phyloP scores from a whole-genome alignment of 1,284 basidiomycete genomes.

The Ustilago cynodontis region DNA sequence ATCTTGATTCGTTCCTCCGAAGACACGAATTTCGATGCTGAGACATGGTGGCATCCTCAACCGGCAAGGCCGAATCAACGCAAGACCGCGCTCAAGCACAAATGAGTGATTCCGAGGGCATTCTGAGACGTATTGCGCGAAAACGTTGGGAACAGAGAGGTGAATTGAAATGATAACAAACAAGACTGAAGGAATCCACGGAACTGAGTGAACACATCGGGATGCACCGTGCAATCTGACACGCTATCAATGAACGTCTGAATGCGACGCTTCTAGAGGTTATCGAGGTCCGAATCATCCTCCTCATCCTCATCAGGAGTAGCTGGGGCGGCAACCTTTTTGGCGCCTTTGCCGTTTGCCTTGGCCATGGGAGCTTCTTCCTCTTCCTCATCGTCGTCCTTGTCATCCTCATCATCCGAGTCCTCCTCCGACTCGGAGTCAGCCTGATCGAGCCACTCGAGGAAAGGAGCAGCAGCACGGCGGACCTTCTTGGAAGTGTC shows the following conservation, averaged over 20 bases:
- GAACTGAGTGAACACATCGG: neutral
- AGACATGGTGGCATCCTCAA: neutral
- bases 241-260: neutral
- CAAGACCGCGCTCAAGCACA: neutral
- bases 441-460: constrained; percentile 72
- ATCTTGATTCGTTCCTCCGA: neutral
- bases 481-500: constrained; percentile 94
- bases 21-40: neutral
- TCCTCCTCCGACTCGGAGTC: constrained; percentile 66
- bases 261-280: constrained; percentile 40
- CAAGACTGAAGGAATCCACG: neutral
- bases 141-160: neutral
- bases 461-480: constrained; percentile 93
- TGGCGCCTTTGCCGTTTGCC: constrained; percentile 30
- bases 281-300: constrained; percentile 63
- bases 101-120: neutral
- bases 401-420: constrained; percentile 41
- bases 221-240: neutral
- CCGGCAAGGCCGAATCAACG: neutral
- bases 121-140: constrained; percentile 1
- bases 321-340: constrained; percentile 19
- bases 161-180: neutral
- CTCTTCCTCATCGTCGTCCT: constrained; percentile 21
- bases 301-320: constrained; percentile 53
- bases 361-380: constrained; percentile 29